phyloP scores from a whole-genome alignment of 139 green algal species.

The Raphidocelis subcapitata region DNA sequence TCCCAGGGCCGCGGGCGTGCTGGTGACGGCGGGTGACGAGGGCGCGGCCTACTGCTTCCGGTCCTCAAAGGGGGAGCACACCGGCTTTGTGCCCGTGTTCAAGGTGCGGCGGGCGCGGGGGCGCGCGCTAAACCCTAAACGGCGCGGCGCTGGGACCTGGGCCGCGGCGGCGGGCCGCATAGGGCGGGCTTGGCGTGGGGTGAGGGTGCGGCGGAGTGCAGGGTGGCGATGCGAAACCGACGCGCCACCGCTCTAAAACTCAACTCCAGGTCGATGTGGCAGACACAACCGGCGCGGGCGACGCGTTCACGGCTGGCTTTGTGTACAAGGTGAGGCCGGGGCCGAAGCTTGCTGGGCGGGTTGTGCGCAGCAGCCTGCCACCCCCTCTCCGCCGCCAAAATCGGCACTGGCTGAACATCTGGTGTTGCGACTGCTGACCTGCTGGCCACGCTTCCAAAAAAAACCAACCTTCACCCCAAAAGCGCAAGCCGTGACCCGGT shows the following conservation, averaged over 20 bases:
- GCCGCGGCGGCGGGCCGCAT: too few species aligned
- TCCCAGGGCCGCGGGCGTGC: constrained; percentile 58
- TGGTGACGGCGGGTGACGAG: constrained; percentile 78
- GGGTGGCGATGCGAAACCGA: neutral
- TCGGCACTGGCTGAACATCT: too few species aligned
- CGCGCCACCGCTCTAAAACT: too few species aligned
- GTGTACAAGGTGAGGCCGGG: constrained; percentile 47
- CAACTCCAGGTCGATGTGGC: constrained; percentile 53
- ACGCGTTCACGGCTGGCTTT: constrained; percentile 87
- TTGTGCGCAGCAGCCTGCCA: neutral
- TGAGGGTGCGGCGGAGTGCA: neutral
- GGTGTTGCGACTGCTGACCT: too few species aligned
- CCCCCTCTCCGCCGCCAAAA: neutral
- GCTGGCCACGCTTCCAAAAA: too few species aligned
- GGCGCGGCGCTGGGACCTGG: too few species aligned
- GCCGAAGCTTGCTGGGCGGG: constrained; percentile 4
- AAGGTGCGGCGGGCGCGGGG: constrained; percentile 14
- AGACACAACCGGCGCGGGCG: constrained; percentile 90
- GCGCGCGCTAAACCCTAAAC: too few species aligned
- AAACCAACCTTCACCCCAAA: neutral
- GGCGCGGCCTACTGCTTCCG: constrained; percentile 77
- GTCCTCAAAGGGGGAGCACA: constrained; percentile 45
- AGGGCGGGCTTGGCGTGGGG: too few species aligned
- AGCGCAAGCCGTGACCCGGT: neutral
- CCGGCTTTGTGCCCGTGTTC: constrained; percentile 62